Evolutionary conservation across 2,329 filamentous ascomycete genomes (phyloP).

Genomic region (Cladosporium colombiae): DNA sequence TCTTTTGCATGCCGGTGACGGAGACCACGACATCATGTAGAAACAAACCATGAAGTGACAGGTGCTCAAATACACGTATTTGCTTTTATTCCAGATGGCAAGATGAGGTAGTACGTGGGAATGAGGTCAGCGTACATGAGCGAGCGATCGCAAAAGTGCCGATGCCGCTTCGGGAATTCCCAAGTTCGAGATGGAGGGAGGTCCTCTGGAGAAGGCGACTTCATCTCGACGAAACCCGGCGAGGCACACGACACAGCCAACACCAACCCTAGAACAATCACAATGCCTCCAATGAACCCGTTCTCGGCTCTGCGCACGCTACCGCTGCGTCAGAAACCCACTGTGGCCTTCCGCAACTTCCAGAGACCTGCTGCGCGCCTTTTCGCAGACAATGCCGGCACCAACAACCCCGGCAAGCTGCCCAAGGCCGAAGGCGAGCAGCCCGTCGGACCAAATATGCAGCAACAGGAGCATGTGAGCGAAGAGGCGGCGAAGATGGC

Average conservation of each 20-base stretch:
- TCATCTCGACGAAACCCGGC: conserved; percentile 5
- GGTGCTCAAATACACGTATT: not conserved
- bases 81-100: not conserved
- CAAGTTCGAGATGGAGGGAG: conserved; percentile 7
- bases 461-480: conserved; percentile 60
- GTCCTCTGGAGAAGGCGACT: conserved; percentile 4
- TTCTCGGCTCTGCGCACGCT: conserved; percentile 19
- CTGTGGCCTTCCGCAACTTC: conserved; percentile 13
- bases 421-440: conserved; percentile 32
- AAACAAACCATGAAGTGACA: not conserved
- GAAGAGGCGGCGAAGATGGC: conserved; percentile 65
- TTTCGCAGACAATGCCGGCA: conserved; percentile 20
- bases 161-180: conserved; percentile 7
- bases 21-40: not conserved
- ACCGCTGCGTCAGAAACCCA: conserved; percentile 11
- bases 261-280: not conserved
- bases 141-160: conserved; percentile 1
- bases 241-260: conserved; percentile 6
- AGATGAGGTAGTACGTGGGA: not conserved
- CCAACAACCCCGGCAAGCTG: conserved; percentile 18
- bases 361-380: conserved; percentile 13
- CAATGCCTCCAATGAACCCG: conserved; percentile 18
- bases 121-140: conserved; percentile 18
- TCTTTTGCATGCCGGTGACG: not conserved
- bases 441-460: conserved; percentile 51